phyloP scores from a whole-genome alignment of 495 filamentous ascomycete species.

The Stereocaulon alpinum region DNA sequence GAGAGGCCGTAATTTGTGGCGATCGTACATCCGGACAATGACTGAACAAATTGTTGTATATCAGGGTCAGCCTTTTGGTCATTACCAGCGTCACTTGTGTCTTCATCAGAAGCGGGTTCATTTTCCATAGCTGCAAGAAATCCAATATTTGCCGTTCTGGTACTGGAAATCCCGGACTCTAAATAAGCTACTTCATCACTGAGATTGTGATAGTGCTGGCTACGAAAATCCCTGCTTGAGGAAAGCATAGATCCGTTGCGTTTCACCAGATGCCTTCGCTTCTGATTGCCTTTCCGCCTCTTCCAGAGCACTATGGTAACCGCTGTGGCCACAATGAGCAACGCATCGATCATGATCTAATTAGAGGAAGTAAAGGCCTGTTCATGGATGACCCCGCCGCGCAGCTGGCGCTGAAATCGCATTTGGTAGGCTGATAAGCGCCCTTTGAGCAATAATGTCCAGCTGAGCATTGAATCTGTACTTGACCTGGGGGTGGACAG shows the following conservation, averaged over 20 bases:
- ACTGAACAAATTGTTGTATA: conserved; percentile 39
- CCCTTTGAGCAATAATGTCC: conserved; percentile 38
- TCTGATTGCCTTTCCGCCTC: conserved; percentile 17
- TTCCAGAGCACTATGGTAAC: conserved; percentile 23
- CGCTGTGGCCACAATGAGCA: conserved; percentile 28
- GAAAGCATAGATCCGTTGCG: not conserved
- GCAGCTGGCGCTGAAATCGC: conserved; percentile 32
- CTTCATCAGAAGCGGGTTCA: conserved; percentile 27
- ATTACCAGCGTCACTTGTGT: conserved; percentile 27
- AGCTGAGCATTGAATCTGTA: conserved; percentile 30
- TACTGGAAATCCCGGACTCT: conserved; percentile 5
- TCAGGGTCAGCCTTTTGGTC: conserved; percentile 28
- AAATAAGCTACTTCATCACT: conserved; percentile 16
- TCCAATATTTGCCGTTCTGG: not conserved
- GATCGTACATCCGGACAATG: conserved; percentile 38
- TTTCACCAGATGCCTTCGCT: conserved; percentile 4
- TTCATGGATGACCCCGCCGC: conserved; percentile 29
- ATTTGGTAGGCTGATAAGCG: conserved; percentile 32
- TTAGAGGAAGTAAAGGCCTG: conserved; percentile 31
- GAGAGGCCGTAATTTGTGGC: conserved; percentile 40
- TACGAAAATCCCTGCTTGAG: not conserved
- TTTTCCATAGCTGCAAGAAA: conserved; percentile 7
- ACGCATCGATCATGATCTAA: conserved; percentile 32
- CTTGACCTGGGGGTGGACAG: conserved; percentile 31
- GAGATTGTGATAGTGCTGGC: conserved; percentile 7